Evolutionary conservation across 2,329 filamentous ascomycete species (phyloP), one percentile per base, ranked within the genome.

Genomic region (Cladosporium sp.): DNA sequence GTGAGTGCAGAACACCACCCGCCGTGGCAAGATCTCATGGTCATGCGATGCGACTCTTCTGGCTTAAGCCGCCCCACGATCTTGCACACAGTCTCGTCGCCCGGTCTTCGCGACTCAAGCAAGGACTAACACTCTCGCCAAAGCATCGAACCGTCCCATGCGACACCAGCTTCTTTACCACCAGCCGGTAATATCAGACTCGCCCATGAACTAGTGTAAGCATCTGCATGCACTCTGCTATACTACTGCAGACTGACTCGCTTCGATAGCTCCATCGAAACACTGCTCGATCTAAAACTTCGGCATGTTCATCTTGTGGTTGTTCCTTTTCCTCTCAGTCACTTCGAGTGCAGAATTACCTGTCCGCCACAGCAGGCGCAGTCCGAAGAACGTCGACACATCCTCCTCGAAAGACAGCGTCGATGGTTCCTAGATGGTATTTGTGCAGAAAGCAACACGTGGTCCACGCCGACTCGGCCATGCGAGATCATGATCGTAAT

Each of bases 401-500:
- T 10, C 41, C 21, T 47, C 41, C 41, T 21, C 41, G n/a, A n/a
- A 47, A 18, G n/a, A 47, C 10, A 21, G n/a, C n/a, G 41, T 21
- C 41, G 41, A 55, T 24, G 8, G 14, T 8, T 34, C 52, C 18
- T 34, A 14, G 7, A 2, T 10, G 52, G 10, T 14, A 12, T 55
- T 2, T 55, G 52, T 55, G 30, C 28, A 32, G 26, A 30, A 30
- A 34, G 15, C 7, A 18, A 21, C 32, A n/a, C 15, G 34, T 55
- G 52, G 52, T 55, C 52, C n/a, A 32, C 28, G 28, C 52, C 52
- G 18, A 55, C 52, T 55, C 52, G 52, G 18, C 30, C 52, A 30
- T 55, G 52, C 52, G 52, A 55, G 52, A 34, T 32, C 28, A 32
- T 55, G 28, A 8, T n/a, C 14, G 3, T 14, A 2, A 55, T 34